Conservation (phyloP, 225 moss, liverwort and hornwort species). For the Lunularia cruciata region DNA sequence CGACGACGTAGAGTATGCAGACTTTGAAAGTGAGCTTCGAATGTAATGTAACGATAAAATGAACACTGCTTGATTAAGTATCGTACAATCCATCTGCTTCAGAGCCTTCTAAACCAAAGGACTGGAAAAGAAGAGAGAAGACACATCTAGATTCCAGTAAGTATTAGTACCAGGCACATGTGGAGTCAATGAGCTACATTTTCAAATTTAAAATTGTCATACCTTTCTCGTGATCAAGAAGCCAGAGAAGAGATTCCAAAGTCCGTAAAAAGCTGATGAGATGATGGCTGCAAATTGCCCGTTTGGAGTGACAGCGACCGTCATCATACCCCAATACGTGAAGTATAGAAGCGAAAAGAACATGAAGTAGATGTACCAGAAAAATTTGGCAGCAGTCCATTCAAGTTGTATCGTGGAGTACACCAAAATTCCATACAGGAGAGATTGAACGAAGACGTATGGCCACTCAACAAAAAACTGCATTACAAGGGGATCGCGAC, state of each 20-base stretch:
- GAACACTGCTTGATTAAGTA: too few species aligned
- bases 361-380: constrained; percentile 86
- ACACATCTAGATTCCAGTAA: background rate
- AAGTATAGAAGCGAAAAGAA: constrained; percentile 87
- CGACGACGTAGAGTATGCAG: too few species aligned
- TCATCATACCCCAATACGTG: constrained; percentile 98
- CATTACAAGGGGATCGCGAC: too few species aligned
- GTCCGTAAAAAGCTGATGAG: constrained; percentile 83
- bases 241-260: constrained; percentile 95
- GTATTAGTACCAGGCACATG: background rate
- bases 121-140: background rate
- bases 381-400: constrained; percentile 92
- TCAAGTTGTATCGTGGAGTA: constrained; percentile 89
- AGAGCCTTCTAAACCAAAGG: too few species aligned
- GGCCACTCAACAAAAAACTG: constrained; percentile 88
- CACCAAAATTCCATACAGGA: constrained; percentile 62
- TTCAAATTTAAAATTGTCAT: too few species aligned
- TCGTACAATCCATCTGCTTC: background rate
- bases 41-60: too few species aligned
- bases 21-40: too few species aligned
- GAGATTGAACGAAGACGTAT: constrained; percentile 70
- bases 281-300: constrained; percentile 87
- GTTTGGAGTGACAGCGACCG: constrained; percentile 79
- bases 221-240: constrained; percentile 79
- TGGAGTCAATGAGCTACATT: too few species aligned